Evolutionary conservation across 148 eudicot genomes (phyloP), one percentile per base, ranked within the genome.

Genomic region (Nyssa sinensis): DNA sequence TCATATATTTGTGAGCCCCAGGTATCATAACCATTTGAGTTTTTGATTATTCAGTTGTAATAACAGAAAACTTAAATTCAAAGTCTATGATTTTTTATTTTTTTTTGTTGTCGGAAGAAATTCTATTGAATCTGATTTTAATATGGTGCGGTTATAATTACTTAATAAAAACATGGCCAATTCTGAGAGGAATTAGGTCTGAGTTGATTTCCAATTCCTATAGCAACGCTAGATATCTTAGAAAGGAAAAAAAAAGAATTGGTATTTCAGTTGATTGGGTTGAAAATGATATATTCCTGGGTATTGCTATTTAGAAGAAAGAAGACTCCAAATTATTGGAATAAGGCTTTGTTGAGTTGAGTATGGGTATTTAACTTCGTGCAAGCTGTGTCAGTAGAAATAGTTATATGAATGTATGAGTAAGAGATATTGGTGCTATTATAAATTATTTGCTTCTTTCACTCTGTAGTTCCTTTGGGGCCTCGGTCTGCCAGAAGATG

Each of bases 401-500:
- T 55, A 55, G 23, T 55, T n/a, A 19, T 55, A 55, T 5, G 7
- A n/a, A 55, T 21, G 24, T 55, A 55, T 7, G 3, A 17, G 21
- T 7, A 55, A 21, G 2, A 5, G 59, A 55, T 55, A 17, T 55
- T 55, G 24, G 59, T 19, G 25, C 59, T 13, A 55, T 19, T n/a
- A 55, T 55, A 7, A 55, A 5, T 51, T 55, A 7, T 71, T 74
- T 78, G 59, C 24, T 64, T 74, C 78, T 78, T 75, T 72, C 12
- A 44, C 16, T n/a, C 59, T 76, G 75, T 81, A 95, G 99, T 95
- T 89, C 78, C 82, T 95, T 7, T 92, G 92, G 91, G 96, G 99
- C 33, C 97, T 92, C 30, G 99, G 97, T 73, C 84, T 95, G 64
- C 81, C 84, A 5, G 88, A 82, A 64, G 81, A 81, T 16, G 96